phyloP scores from a whole-genome alignment of 176 grass and related monocot species.

The Bromus sterilis region DNA sequence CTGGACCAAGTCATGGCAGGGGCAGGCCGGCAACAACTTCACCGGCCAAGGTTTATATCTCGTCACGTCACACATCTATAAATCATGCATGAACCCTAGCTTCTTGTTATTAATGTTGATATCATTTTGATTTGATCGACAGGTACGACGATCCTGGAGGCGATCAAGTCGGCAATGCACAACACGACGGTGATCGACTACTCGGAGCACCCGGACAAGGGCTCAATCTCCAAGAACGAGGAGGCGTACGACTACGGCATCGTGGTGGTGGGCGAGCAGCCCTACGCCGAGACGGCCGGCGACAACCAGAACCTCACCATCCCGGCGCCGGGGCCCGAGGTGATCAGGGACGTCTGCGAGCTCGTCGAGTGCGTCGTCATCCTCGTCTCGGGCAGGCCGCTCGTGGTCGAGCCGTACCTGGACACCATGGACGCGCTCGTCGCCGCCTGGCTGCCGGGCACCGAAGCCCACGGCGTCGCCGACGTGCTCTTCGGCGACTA shows the following conservation, averaged over 20 bases:
- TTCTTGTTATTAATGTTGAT: too few relatives aligned
- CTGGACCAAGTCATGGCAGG: constrained; percentile 68
- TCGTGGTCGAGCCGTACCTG: constrained; percentile 58
- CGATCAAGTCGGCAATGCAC: constrained; percentile 43
- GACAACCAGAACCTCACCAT: constrained; percentile 53
- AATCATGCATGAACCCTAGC: too few relatives aligned
- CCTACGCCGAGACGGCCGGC: constrained; percentile 49
- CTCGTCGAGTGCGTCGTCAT: constrained; percentile 56
- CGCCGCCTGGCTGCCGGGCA: constrained; percentile 70
- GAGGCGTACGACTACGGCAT: constrained; percentile 47
- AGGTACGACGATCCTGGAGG: constrained; percentile 59
- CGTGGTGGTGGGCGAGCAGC: constrained; percentile 45
- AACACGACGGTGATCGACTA: constrained; percentile 31
- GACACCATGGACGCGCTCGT: constrained; percentile 57
- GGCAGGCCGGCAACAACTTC: constrained; percentile 49
- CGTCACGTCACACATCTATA: too few relatives aligned
- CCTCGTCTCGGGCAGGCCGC: constrained; percentile 55
- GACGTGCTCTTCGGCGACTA: constrained; percentile 76
- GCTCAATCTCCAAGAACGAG: neutral
- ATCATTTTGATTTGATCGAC: too few relatives aligned
- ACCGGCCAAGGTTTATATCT: constrained; percentile 31
- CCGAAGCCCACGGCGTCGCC: constrained; percentile 63
- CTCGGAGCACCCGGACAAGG: constrained; percentile 33
- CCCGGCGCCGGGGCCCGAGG: constrained; percentile 19
- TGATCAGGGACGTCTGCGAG: constrained; percentile 39